These are phyloP conservation scores for Fusarium avenaceum DNA, from an alignment of 2,329 filamentous ascomycete species.

Conservation along the genomic window DNA sequence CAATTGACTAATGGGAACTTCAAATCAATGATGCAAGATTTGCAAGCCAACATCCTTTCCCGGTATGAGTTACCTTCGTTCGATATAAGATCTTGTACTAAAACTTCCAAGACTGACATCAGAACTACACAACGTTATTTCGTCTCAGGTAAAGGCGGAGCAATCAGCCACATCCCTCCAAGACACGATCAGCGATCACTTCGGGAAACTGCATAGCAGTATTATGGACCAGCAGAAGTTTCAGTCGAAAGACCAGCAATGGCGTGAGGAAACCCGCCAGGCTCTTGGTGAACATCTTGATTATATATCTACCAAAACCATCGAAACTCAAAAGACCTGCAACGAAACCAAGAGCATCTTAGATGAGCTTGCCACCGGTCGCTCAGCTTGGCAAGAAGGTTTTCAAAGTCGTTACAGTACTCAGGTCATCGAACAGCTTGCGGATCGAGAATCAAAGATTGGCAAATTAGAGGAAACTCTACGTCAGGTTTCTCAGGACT, in stretches of 20 bases:
- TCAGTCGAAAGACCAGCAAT: conserved; percentile 6
- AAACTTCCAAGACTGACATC: conserved; percentile 30
- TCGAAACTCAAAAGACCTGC: conserved; percentile 29
- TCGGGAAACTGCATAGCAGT: conserved; percentile 21
- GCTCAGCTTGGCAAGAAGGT: conserved; percentile 13
- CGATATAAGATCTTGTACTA: background rate
- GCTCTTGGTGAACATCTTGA: conserved; percentile 19
- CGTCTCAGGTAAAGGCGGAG: conserved; percentile 20
- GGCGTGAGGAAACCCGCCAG: conserved; percentile 3
- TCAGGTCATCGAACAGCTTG: conserved; percentile 37
- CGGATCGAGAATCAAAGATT: conserved; percentile 40
- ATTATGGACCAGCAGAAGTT: conserved; percentile 7
- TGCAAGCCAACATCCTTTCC: conserved; percentile 39
- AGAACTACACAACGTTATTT: conserved; percentile 29
- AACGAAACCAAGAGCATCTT: conserved; percentile 36
- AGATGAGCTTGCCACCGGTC: conserved; percentile 12
- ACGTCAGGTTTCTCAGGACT: conserved; percentile 31
- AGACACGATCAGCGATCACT: conserved; percentile 2
- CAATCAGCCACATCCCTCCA: conserved; percentile 21
- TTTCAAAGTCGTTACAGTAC: conserved; percentile 23
- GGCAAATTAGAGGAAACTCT: conserved; percentile 42
- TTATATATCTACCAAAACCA: conserved; percentile 19
- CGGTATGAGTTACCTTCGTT: conserved; percentile 22
- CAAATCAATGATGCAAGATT: conserved; percentile 15
- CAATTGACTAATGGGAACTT: conserved; percentile 1